Evolutionary conservation across 2,329 filamentous ascomycete genomes (phyloP).

Genomic region (Orbilia quercus): DNA sequence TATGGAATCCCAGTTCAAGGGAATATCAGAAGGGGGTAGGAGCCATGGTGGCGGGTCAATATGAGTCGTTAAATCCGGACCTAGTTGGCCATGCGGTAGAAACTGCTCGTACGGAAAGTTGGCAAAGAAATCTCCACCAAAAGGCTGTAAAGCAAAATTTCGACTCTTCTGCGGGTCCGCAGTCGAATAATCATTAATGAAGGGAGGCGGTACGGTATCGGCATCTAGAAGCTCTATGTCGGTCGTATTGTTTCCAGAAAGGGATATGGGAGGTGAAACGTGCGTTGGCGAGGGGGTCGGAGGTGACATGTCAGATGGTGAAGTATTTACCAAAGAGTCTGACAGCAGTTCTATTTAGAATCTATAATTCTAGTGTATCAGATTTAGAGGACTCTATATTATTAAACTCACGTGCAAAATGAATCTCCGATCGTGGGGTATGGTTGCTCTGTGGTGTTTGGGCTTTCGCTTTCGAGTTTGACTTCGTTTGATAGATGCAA

Average conservation of each 20-base stretch:
- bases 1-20: conserved; percentile 10
- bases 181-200: neutral
- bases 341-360: neutral
- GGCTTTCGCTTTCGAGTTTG: conserved; percentile 18
- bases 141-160: conserved; percentile 6
- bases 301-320: conserved; percentile 5
- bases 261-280: conserved; percentile 17
- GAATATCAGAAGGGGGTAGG: conserved; percentile 4
- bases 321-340: conserved; percentile 4
- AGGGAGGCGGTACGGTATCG: neutral
- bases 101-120: conserved; percentile 32
- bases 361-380: neutral
- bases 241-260: conserved; percentile 6
- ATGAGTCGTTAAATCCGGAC: conserved; percentile 16
- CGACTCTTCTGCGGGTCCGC: conserved; percentile 1
- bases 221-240: conserved; percentile 10
- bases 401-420: conserved; percentile 7
- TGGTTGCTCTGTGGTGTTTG: neutral
- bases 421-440: conserved; percentile 1
- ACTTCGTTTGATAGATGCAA: conserved; percentile 20
- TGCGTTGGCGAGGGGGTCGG: conserved; percentile 14
- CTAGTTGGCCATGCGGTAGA: conserved; percentile 19
- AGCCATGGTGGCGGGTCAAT: conserved; percentile 20
- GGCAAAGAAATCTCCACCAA: conserved; percentile 30
- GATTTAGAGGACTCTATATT: neutral